Conservation (phyloP, 805 yeast species). For the Candida quercuum region DNA sequence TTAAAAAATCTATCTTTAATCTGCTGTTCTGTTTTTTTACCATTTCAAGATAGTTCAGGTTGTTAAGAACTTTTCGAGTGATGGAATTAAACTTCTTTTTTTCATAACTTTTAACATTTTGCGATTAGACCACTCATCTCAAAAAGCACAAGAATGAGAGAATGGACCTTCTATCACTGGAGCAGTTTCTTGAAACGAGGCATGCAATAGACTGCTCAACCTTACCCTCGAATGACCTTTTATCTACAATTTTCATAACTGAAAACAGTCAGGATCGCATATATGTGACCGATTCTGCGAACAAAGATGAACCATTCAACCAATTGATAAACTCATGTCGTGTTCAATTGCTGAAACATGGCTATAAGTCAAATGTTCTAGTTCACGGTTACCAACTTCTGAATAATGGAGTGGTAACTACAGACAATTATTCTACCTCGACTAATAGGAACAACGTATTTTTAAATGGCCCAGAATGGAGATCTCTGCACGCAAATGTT, state of each 20-base stretch:
- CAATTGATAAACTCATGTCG: not conserved
- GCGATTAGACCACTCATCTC: too few species aligned
- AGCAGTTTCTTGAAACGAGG: not conserved
- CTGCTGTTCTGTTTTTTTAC: conserved; percentile 31
- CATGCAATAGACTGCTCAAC: not conserved
- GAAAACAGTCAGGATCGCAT: not conserved
- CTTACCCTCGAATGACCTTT: not conserved
- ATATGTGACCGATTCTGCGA: not conserved
- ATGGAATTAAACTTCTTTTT: not conserved
- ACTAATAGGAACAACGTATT: conserved; percentile 24
- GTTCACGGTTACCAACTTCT: not conserved
- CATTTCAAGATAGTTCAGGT: conserved; percentile 18
- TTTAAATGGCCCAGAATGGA: conserved; percentile 43
- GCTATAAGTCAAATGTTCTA: not conserved
- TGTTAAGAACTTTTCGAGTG: not conserved
- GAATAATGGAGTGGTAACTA: not conserved
- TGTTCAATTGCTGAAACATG: not conserved
- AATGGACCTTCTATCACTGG: not conserved
- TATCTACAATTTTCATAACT: not conserved
- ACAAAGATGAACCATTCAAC: not conserved
- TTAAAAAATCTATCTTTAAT: conserved; percentile 37
- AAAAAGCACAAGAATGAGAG: not conserved
- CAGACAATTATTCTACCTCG: not conserved
- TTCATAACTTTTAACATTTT: not conserved
- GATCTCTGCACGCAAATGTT: conserved; percentile 12